phyloP scores from a whole-genome alignment of 2,329 filamentous ascomycete genomes.

The Aspergillus awamori region DNA sequence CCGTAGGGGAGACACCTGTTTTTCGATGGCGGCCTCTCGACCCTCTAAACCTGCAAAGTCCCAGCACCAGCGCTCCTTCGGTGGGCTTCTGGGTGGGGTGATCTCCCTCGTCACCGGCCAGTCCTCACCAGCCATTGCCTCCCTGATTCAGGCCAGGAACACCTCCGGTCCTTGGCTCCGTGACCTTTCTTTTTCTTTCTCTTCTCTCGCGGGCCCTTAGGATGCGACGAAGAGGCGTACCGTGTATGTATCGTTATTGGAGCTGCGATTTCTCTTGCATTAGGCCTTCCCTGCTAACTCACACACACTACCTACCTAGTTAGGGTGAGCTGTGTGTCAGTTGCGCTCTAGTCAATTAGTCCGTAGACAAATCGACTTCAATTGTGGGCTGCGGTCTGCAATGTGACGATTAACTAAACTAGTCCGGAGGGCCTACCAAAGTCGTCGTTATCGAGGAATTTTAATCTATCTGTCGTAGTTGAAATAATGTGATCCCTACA shows the following conservation, averaged over 20 bases:
- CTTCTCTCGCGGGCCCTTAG: slow-evolving; percentile 1
- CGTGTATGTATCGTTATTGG: neutral
- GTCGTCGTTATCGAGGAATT: neutral
- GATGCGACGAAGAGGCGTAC: neutral
- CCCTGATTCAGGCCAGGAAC: slow-evolving; percentile 29
- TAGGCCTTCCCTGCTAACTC: neutral
- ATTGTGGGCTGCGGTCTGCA: slow-evolving; percentile 12
- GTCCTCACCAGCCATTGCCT: slow-evolving; percentile 28
- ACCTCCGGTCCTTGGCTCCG: slow-evolving; percentile 28
- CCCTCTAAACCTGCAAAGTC: slow-evolving; percentile 18
- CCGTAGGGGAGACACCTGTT: slow-evolving; percentile 3
- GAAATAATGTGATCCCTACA: neutral
- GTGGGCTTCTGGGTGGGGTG: slow-evolving; percentile 28
- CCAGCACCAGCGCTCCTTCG: slow-evolving; percentile 24
- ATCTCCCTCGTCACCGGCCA: slow-evolving; percentile 28
- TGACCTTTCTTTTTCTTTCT: slow-evolving; percentile 14
- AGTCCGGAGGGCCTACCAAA: slow-evolving; percentile 5
- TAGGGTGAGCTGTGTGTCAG: neutral
- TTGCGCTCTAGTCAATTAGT: neutral
- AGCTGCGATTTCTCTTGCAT: neutral
- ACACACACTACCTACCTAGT: neutral
- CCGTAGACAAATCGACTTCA: slow-evolving; percentile 15
- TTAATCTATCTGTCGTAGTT: neutral
- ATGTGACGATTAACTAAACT: neutral
- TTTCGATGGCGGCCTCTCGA: slow-evolving; percentile 5